Evolutionary conservation across 805 yeast species (phyloP), one percentile per base, ranked within the genome.

Genomic region (Nadsonia fulvescens): DNA sequence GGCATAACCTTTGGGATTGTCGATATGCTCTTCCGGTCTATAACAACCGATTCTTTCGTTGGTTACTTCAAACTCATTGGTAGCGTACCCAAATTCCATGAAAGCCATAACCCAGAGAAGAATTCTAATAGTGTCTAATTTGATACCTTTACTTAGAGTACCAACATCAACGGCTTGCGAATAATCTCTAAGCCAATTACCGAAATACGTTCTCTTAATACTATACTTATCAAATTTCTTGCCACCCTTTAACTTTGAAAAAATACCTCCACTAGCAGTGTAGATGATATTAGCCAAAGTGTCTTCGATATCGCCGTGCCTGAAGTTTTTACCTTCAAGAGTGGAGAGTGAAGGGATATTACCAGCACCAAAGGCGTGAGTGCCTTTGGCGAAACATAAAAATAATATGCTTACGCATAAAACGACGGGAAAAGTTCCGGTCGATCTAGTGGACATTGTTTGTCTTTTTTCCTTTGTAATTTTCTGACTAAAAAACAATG

Each of bases 281-380:
- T 38, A 36, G 22, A 32, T 37, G 12, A 38, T 11, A n/a, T 20
- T 18, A 4, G 39, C 39, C 18, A 38, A 28, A n/a, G 38, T 32
- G 25, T 38, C 37, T 23, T 38, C 42, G 15, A 38, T 38, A 15
- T 37, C 43, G 20, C 43, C 43, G 28, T 37, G 42, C 6, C 42
- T 26, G 27, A 38, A 37, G 25, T 37, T 38, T n/a, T 27, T 29
- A 21, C 42, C 41, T 22, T 36, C 42, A 15, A 38, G 20, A 4
- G 28, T 32, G 8, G 39, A 34, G 12, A 33, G 26, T 4, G 43
- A 38, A 10, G 42, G 42, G 14, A 37, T 35, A 24, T 36, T 36
- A 10, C 42, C 42, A 11, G 42, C 43, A 8, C 42, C 42, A 23
- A 38, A 38, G 15, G 42, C 43, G 20, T 24, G 25, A 10, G 33